Conservation (phyloP, 371 early-diverging fungal species). For the Haplosporangium sp. region DNA sequence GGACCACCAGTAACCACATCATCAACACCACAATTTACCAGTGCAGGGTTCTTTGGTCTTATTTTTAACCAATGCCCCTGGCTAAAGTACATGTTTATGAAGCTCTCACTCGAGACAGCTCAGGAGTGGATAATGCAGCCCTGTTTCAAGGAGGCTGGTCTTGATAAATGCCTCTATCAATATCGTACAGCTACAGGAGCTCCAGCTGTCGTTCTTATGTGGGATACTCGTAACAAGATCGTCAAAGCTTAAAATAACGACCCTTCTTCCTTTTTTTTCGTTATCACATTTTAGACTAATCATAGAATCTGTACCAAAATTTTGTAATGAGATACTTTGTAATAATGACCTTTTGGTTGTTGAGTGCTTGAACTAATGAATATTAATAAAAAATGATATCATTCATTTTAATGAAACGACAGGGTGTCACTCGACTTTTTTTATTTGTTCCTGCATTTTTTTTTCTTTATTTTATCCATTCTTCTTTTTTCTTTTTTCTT, state of each 20-base stretch:
- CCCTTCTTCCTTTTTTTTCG: background rate
- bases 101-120: conserved; percentile 48
- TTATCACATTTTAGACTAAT: background rate
- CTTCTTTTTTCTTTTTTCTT: background rate
- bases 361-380: too few species aligned
- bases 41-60: conserved; percentile 37
- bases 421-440: too few species aligned
- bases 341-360: background rate
- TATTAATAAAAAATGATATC: too few species aligned
- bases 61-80: conserved; percentile 24
- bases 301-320: too few species aligned
- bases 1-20: background rate
- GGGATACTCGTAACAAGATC: conserved; percentile 34
- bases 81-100: conserved; percentile 53
- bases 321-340: background rate
- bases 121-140: conserved; percentile 54
- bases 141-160: conserved; percentile 32
- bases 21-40: conserved; percentile 24
- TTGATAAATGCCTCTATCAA: conserved; percentile 48
- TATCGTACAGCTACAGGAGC: conserved; percentile 44
- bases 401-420: too few species aligned
- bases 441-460: too few species aligned
- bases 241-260: background rate
- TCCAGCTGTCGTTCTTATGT: conserved; percentile 53
- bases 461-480: background rate